Evolutionary conservation across 306 rosid genomes (phyloP).

Genomic region (Citrullus amarus): DNA sequence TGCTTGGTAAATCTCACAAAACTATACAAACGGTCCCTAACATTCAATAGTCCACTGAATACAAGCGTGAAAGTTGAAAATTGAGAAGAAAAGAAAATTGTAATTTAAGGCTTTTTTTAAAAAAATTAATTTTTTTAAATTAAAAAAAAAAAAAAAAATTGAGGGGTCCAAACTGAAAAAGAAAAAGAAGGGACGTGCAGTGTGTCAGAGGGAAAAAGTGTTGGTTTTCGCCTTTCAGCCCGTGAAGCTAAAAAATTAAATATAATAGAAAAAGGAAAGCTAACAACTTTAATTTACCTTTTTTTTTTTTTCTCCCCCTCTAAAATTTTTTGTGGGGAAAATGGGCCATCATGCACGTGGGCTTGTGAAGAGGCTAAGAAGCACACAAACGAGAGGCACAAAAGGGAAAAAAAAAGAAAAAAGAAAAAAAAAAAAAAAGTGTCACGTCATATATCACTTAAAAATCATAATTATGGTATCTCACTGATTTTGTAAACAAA

Average conservation of each 20-base stretch:
- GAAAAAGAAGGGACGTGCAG: neutral
- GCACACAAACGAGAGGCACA: neutral
- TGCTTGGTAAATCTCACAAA: no score
- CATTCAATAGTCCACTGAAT: neutral
- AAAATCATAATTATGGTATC: neutral
- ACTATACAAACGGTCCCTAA: no score
- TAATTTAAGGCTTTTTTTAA: no score
- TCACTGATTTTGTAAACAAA: neutral
- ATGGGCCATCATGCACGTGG: constrained; percentile 9
- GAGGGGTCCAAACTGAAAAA: constrained; percentile 5
- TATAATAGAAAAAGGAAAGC: neutral
- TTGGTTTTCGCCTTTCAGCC: neutral
- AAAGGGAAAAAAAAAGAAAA: no score
- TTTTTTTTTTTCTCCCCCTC: neutral
- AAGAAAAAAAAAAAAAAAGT: no score
- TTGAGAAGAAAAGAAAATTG: no score
- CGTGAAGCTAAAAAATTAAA: neutral
- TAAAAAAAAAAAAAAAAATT: no score
- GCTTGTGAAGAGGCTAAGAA: neutral
- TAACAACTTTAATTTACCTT: neutral
- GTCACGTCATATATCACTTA: neutral
- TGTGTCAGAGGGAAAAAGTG: constrained; percentile 1
- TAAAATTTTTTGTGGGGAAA: neutral
- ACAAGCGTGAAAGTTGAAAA: neutral
- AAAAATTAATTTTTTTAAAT: no score